These are phyloP conservation scores for Macrolepiota albuminosa DNA, from an alignment of 768 basidiomycete genomes.

Conservation along the genomic window DNA sequence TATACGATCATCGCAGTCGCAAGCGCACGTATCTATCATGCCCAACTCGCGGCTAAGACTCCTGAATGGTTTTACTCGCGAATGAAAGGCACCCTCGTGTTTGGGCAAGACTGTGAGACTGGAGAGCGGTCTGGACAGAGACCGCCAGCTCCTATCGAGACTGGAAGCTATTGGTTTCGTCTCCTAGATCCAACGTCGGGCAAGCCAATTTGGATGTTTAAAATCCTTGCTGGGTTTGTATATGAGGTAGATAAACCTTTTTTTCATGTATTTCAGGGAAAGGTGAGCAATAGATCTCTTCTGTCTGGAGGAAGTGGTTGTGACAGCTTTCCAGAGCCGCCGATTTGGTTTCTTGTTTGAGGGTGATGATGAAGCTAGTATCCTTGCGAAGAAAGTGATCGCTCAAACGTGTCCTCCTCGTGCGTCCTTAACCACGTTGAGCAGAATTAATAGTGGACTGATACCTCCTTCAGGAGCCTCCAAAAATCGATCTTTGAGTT, in stretches of 20 bases:
- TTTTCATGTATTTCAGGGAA: slow-evolving; percentile 86
- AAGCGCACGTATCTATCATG: slow-evolving; percentile 57
- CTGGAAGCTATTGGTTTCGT: slow-evolving; percentile 54
- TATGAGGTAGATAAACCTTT: slow-evolving; percentile 86
- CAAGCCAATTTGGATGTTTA: slow-evolving; percentile 66
- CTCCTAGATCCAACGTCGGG: slow-evolving; percentile 53
- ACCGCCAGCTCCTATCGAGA: slow-evolving; percentile 14
- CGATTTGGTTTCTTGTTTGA: slow-evolving; percentile 49
- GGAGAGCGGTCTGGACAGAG: slow-evolving; percentile 22
- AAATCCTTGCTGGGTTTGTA: slow-evolving; percentile 52
- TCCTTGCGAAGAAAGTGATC: slow-evolving; percentile 35
- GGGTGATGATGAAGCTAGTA: slow-evolving; percentile 42
- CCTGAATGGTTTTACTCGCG: slow-evolving; percentile 57
- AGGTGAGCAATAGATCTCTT: slow-evolving; percentile 46
- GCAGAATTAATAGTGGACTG: slow-evolving; percentile 7
- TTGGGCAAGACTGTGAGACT: slow-evolving; percentile 38
- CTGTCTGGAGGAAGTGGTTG: slow-evolving; percentile 37
- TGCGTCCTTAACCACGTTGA: slow-evolving; percentile 14
- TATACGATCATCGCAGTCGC: slow-evolving; percentile 51
- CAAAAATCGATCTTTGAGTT: slow-evolving; percentile 23
- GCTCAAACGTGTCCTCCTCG: slow-evolving; percentile 23
- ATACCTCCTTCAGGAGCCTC: slow-evolving; percentile 11
- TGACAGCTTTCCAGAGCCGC: slow-evolving; percentile 44
- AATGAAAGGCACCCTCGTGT: slow-evolving; percentile 55
- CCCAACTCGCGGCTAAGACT: slow-evolving; percentile 42